Evolutionary conservation across 2,329 filamentous ascomycete genomes (phyloP).

Genomic region (Escovopsis weberi): DNA sequence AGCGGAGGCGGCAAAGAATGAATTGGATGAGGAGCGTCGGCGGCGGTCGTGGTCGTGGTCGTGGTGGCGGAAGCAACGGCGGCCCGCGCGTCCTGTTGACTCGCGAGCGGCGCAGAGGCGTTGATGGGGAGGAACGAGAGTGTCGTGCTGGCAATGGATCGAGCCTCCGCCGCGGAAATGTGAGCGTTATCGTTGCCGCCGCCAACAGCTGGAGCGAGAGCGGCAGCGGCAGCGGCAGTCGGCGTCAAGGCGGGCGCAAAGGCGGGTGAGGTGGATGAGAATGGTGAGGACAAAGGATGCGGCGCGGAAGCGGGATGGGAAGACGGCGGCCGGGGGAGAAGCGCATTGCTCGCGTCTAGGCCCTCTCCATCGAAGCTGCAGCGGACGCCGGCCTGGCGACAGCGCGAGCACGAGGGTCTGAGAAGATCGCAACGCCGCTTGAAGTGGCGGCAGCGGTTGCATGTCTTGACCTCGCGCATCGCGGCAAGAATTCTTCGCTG

Average conservation of each 20-base stretch:
- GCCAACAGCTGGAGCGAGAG: too few species aligned
- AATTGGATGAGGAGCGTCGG: slow-evolving; percentile 1
- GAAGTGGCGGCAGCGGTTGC: slow-evolving; percentile 22
- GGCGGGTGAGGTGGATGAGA: too few species aligned
- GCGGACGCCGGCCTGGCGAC: slow-evolving; percentile 17
- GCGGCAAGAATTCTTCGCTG: background rate
- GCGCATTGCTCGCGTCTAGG: too few species aligned
- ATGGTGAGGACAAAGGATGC: too few species aligned
- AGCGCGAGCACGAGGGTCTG: slow-evolving; percentile 21
- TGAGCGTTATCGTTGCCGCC: too few species aligned
- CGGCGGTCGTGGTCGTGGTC: slow-evolving; percentile 2
- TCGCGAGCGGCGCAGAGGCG: background rate
- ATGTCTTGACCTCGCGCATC: slow-evolving; percentile 22
- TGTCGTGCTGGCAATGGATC: too few species aligned
- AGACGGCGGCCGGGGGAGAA: too few species aligned
- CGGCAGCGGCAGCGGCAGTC: too few species aligned
- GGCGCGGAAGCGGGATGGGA: too few species aligned
- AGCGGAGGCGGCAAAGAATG: background rate
- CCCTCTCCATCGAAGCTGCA: slow-evolving; percentile 16
- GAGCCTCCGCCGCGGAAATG: too few species aligned
- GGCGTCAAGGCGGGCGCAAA: too few species aligned
- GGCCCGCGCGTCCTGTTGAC: background rate
- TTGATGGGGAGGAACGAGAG: too few species aligned
- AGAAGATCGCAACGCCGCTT: slow-evolving; percentile 22
- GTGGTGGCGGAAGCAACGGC: slow-evolving; percentile 2